Evolutionary conservation across 352 stramenopile genomes (phyloP), one percentile per base, ranked within the genome.

Genomic region (Globisporangium irregulare): DNA sequence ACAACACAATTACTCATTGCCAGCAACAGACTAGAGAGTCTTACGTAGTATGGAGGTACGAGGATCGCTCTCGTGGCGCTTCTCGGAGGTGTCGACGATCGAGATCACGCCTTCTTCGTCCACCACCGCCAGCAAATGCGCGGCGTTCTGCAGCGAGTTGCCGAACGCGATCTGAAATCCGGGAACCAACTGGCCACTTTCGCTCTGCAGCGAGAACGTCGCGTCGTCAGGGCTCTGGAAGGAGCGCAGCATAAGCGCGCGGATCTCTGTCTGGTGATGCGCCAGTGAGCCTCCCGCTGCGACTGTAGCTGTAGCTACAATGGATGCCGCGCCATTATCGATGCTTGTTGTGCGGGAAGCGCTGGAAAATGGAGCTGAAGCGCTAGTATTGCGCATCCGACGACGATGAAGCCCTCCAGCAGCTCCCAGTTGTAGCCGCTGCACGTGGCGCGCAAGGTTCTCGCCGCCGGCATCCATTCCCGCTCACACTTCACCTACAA

Each of bases 81-180:
- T 48, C 62, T 67, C 34, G 12, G 36, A 62, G 59, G 77, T 77
- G 65, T 92, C 60, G 4, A 87, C 43, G 41, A 90, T 54, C 27
- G 79, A 76, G 22, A 87, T 73, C 15, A 59, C 72, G 27, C 84
- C 84, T 67, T 90, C 80, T 73, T 92, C 84, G 56, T 90, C 80
- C 5, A 82, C 80, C 5, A 74, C 79, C 0, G 76, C 79, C 15
- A 92, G 61, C 12, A 89, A 50, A 18, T 68, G 67, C 51, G 62
- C 62, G 0, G 55, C 66, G 4, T 20, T 53, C 20, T 57, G 59
- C 55, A 54, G 36, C 24, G 48, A 9, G 57, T 82, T 54, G 10
- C 73, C 79, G 36, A 86, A 89, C 4, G 75, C 67, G 9, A 88
- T 67, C 59, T 92, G 81, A 62, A 92, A 92, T 18, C 77, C 75